Evolutionary conservation across 768 basidiomycete species (phyloP), one percentile per base, ranked within the genome.

Genomic region (Serendipita sp.): DNA sequence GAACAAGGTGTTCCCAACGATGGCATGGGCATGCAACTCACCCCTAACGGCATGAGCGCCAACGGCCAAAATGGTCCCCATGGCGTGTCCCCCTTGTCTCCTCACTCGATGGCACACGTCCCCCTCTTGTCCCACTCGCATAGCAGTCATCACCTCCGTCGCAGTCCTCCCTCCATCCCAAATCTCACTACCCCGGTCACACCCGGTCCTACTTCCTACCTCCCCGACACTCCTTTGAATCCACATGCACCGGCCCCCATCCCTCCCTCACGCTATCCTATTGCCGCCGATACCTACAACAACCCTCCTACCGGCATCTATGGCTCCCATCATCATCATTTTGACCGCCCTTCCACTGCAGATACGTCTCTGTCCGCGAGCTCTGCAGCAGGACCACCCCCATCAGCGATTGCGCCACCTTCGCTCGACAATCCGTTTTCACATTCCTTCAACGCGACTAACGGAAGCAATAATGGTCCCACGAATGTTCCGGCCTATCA

Each of bases 181-280:
- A 60, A 60, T 3, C 36, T 60, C 28, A 60, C 56, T n/a, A 60
- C 56, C 56, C 56, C 56, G 28, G 56, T 60, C 56, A 60, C 56
- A 5, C 56, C 56, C 28, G 56, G 18, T 8, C 56, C 56, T 35
- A 4, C 56, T n/a, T 60, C 56, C 16, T 60, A 60, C 35, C 28
- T 60, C 10, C 32, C 56, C 56, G 56, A 60, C 34, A 16, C 48
- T 44, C 35, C 48, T 30, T 63, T 18, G 8, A 34, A 28, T 48
- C 56, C 56, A n/a, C 56, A 60, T 18, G 56, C 34, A n/a, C 56
- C 56, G 28, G 56, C 56, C 10, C 44, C 82, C 16, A 74, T 85
- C 45, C 79, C 85, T 1, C 84, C 87, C 11, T 86, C 86, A 8
- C 80, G 82, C 63, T 87, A 87, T 72, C 81, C 85, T 32, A 85